Evolutionary conservation across 108 stramenopile species (phyloP), one percentile per base, ranked within the genome.

Genomic region (Nitzschia palea): DNA sequence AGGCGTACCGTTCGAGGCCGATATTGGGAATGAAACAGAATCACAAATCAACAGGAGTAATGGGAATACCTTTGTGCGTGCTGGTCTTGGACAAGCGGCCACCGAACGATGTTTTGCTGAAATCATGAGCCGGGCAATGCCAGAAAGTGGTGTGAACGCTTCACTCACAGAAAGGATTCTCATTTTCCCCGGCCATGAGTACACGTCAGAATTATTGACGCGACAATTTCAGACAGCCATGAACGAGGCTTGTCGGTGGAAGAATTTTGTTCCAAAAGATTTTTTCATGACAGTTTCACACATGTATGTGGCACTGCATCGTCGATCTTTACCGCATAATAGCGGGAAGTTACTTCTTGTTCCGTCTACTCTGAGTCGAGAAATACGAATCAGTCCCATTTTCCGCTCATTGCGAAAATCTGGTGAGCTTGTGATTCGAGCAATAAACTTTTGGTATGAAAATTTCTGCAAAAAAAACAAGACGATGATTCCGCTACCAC

Each of bases 121-220:
- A 74, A 70, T 93, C 43, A 36, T 93, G 23, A 34, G 56, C 3
- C 76, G 87, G 48, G 56, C 67, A 20, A 62, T 64, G 53, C 51
- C 61, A 20, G 61, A 61, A 20, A 26, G 57, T 22, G 63, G 67
- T 14, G 15, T 60, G 2, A 20, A 44, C 32, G 40, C 2, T 1
- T 43, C 55, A 12, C 15, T 44, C 27, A 12, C 29, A 25, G 74
- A 76, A 29, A 57, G 43, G 29, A 55, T 88, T n/a, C 43, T 94
- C 15, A 45, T 94, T 2, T 87, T 89, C 40, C 87, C 89, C n/a
- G 92, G 92, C 5, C 92, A 94, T 60, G 92, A 94, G 55, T 94
- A 94, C 52, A 90, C 92, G 6, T 70, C 71, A 4, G 87, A 90
- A 26, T 63, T 94, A 20, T 37, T 94, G 10, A 48, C 73, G 44